phyloP scores from a whole-genome alignment of 208 protist genomes.

The Trypanosoma platydactyli region DNA sequence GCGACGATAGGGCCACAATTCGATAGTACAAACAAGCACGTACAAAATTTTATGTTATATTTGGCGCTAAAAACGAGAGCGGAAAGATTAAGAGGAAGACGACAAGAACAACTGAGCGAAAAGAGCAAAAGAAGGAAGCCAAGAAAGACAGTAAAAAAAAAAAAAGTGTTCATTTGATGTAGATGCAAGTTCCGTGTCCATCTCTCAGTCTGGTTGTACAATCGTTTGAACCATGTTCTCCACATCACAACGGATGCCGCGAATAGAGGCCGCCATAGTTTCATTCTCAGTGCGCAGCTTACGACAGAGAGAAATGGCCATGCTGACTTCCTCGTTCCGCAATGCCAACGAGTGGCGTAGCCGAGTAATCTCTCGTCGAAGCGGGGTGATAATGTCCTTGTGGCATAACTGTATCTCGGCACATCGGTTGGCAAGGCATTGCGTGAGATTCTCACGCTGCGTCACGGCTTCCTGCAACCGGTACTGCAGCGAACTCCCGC shows the following conservation, averaged over 20 bases:
- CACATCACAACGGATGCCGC: background rate
- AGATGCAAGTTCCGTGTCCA: too few species aligned
- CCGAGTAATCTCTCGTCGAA: slow-evolving; percentile 10
- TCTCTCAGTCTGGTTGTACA: background rate
- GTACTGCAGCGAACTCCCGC: background rate
- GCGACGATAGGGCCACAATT: too few species aligned
- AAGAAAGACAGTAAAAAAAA: slow-evolving; percentile 11
- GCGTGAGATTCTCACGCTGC: slow-evolving; percentile 12
- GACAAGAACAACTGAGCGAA: background rate
- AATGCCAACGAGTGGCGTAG: slow-evolving; percentile 10
- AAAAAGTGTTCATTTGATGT: too few species aligned
- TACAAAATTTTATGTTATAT: too few species aligned
- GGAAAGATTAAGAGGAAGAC: too few species aligned
- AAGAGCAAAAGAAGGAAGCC: slow-evolving; percentile 6
- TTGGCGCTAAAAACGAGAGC: too few species aligned
- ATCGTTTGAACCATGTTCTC: background rate
- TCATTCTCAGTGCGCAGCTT: slow-evolving; percentile 4
- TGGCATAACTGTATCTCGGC: slow-evolving; percentile 17
- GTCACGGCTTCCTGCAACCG: background rate
- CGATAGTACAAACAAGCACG: too few species aligned
- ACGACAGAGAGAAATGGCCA: slow-evolving; percentile 13
- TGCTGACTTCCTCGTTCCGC: slow-evolving; percentile 15
- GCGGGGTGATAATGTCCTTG: slow-evolving; percentile 10
- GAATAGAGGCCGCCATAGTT: background rate
- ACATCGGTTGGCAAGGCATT: background rate